These are phyloP conservation scores for Graphium sp. DNA, from an alignment of 2,329 filamentous ascomycete species.

Conservation along the genomic window DNA sequence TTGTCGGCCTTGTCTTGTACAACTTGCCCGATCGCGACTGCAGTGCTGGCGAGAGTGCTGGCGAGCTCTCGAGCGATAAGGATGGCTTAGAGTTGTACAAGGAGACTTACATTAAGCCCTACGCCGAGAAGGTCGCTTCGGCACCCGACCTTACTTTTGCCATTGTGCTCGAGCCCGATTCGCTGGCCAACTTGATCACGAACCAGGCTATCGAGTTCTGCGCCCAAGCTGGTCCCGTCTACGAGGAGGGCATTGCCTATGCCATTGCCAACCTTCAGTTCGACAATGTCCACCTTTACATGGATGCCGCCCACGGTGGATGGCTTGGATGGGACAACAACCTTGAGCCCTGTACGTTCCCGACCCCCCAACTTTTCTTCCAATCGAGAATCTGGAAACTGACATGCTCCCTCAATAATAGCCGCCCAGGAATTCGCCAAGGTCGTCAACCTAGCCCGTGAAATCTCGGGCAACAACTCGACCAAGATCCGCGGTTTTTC, in stretches of 20 bases:
- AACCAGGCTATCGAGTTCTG: conserved; percentile 19
- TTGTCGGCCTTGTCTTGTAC: conserved; percentile 25
- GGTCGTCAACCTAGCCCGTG: conserved; percentile 17
- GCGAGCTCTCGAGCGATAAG: conserved; percentile 18
- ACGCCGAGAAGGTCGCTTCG: conserved; percentile 16
- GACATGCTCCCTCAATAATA: conserved; percentile 4
- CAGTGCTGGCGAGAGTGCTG: conserved; percentile 21
- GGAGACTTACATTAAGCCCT: conserved; percentile 20
- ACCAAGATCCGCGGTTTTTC: conserved; percentile 20
- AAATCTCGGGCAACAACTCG: too few species aligned
- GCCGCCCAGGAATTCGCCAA: conserved; percentile 21
- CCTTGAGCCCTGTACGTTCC: conserved; percentile 20
- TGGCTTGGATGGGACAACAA: conserved; percentile 51
- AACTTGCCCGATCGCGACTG: conserved; percentile 27
- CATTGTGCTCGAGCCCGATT: conserved; percentile 25
- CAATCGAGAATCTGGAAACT: not conserved
- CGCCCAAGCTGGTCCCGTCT: conserved; percentile 16
- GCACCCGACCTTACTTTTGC: conserved; percentile 22
- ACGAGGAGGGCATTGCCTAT: conserved; percentile 29
- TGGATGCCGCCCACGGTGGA: conserved; percentile 46
- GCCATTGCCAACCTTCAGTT: conserved; percentile 39
- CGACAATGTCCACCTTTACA: conserved; percentile 44
- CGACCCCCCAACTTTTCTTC: not conserved
- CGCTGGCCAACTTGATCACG: conserved; percentile 23
- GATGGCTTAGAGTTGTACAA: conserved; percentile 21